A percentile compares a stretch with the other conserved stretches of the same genome.
Conservation (phyloP, 2,329 filamentous ascomycete genomes). For the Colletotrichum plurivorum region DNA sequence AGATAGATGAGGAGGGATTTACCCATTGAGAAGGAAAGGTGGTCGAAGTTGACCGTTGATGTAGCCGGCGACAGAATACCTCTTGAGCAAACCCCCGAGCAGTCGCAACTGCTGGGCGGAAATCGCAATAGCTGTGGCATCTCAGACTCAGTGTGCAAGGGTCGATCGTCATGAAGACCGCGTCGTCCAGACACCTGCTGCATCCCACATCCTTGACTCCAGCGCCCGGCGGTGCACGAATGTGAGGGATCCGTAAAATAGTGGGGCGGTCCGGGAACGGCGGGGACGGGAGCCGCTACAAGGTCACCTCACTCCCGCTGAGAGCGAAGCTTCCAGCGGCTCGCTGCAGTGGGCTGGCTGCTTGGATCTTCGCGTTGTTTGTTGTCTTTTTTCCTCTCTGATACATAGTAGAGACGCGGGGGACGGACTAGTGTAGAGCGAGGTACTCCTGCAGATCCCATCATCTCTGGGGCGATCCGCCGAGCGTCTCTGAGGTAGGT, state of each 20-base stretch:
- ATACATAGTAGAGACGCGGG: background rate
- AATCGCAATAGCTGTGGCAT: background rate
- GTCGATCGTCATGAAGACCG: background rate
- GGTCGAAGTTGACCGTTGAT: no score
- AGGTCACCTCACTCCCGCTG: background rate
- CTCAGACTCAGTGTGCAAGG: constrained; percentile 13
- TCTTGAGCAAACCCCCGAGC: no score
- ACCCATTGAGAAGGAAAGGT: no score
- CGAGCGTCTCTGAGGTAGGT: background rate
- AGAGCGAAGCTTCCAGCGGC: constrained; percentile 22
- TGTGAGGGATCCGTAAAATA: constrained; percentile 1
- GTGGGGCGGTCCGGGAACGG: constrained; percentile 21
- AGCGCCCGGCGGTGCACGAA: background rate
- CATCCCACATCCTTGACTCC: constrained; percentile 31
- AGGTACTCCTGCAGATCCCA: background rate
- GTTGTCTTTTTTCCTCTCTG: background rate
- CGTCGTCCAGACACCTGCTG: constrained; percentile 13
- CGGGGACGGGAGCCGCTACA: constrained; percentile 32
- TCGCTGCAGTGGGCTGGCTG: constrained; percentile 1
- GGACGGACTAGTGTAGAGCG: background rate
- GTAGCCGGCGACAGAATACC: no score
- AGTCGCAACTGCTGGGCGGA: no score
- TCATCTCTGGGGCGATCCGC: constrained; percentile 2
- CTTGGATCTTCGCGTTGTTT: constrained; percentile 14
- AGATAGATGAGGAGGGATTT: no score